Conservation (phyloP, 176 grass and related monocot species). For the Oryza punctata region DNA sequence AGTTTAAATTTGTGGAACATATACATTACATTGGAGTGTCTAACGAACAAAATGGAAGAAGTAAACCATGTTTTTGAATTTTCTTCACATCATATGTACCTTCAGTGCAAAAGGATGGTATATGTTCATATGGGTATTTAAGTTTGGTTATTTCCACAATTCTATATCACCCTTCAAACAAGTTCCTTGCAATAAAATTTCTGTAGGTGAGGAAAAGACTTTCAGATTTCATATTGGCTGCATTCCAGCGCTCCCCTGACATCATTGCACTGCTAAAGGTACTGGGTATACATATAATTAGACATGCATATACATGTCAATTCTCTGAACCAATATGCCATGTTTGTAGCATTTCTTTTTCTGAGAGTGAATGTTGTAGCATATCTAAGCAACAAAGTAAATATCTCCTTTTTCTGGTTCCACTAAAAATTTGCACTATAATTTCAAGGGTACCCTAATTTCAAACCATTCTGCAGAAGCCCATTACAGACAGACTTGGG, state of each 20-base stretch:
- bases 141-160: conserved; percentile 9
- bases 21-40: conserved; percentile 9
- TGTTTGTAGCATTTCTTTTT: conserved; percentile 3
- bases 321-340: conserved; percentile 8
- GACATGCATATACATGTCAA: neutral
- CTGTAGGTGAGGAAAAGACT: conserved; percentile 80
- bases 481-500: conserved; percentile 85
- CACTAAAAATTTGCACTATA: conserved; percentile 21
- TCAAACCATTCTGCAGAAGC: conserved; percentile 68
- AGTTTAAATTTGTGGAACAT: conserved; percentile 4
- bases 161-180: neutral
- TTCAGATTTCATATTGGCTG: conserved; percentile 85
- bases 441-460: conserved; percentile 29
- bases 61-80: neutral
- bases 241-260: conserved; percentile 74
- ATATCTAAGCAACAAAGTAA: neutral
- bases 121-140: conserved; percentile 16
- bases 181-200: conserved; percentile 25
- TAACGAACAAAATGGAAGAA: neutral
- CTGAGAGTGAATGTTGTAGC: neutral
- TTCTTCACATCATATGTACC: neutral
- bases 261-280: conserved; percentile 92
- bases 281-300: conserved; percentile 15
- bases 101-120: neutral
- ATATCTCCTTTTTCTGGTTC: neutral